Evolutionary conservation across 495 filamentous ascomycete genomes (phyloP), one percentile per base, ranked within the genome.

Genomic region (Penicillium fimorum): DNA sequence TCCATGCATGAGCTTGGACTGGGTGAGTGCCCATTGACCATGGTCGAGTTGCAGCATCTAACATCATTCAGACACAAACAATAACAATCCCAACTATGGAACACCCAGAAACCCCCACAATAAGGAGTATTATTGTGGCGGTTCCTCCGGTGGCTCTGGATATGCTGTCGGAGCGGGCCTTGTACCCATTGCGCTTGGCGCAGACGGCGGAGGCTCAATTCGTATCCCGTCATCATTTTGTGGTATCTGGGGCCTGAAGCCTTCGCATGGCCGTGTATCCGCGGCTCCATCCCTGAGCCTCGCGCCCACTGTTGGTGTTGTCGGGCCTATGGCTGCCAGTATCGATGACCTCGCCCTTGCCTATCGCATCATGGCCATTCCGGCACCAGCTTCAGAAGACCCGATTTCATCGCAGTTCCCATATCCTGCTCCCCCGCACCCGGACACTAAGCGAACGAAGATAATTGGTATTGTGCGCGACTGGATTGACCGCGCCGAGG

Each of bases 1-100:
- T 92, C 84, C 40, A 96, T 97, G 93, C 92, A 97, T 70, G 92
- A 97, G 73, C 69, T 95, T 7, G 93, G 93, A 4, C 72, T 88
- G 30, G 84, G 84, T 84, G 64, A 62, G 76, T 70, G 29, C 5
- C 25, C 9, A 10, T 17, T 43, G 4, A 20, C 6, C 30, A 13
- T 5, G 7, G 5, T 12, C 25, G 35, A 18, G n/a, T 44, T 20
- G 17, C 30, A 38, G 13, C 52, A 37, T n/a, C 48, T 60, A 25
- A 58, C 25, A 20, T 50, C 32, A 8, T 25, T 47, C 65, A 82
- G 90, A 93, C 60, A 91, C 87, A 9, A 90, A 84, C 24, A 91
- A 92, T 70, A 91, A 90, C 74, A 93, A 95, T 59, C 88, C 88
- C 20, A 82, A 81, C 50, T 81, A 81, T 61, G 92, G 92, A 17